Percentiles rank a stretch among this genome's conserved stretches.
Evolutionary conservation across 495 filamentous ascomycete genomes (phyloP).

Genomic region (Lepraria neglecta): DNA sequence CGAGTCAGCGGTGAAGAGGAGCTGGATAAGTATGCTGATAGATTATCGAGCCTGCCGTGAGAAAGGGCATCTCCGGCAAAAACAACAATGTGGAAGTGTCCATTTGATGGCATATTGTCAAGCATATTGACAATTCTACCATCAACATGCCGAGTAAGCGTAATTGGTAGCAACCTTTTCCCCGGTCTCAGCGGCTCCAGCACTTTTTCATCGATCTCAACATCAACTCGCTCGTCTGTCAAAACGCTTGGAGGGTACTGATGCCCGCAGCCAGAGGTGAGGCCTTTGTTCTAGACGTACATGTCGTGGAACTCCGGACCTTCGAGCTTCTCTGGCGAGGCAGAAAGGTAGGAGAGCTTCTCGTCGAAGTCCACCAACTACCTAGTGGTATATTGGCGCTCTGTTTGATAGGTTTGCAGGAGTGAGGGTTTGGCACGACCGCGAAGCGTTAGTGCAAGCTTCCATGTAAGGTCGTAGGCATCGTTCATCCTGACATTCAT

Average conservation of each 20-base stretch:
- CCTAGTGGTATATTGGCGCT: slow-evolving; percentile 64
- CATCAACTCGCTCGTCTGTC: background rate
- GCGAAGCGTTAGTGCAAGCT: slow-evolving; percentile 63
- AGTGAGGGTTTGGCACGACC: slow-evolving; percentile 52
- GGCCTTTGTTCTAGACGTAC: background rate
- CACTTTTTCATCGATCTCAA: background rate
- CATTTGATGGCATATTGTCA: slow-evolving; percentile 8
- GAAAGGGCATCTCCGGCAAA: background rate
- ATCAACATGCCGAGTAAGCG: slow-evolving; percentile 1
- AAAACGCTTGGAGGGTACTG: background rate
- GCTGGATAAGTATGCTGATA: background rate
- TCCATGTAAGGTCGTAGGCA: slow-evolving; percentile 78
- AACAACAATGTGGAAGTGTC: slow-evolving; percentile 6
- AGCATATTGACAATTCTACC: background rate
- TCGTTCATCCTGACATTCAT: slow-evolving; percentile 85
- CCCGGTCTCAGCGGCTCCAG: slow-evolving; percentile 5
- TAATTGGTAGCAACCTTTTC: background rate
- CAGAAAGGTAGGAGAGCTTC: slow-evolving; percentile 2
- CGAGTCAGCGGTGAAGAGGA: slow-evolving; percentile 1
- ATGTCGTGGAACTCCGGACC: background rate
- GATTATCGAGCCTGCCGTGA: background rate
- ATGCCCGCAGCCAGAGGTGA: background rate
- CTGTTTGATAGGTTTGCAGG: slow-evolving; percentile 64
- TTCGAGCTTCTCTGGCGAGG: background rate
- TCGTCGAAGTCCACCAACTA: slow-evolving; percentile 69